Evolutionary conservation across 352 stramenopile genomes (phyloP).

Genomic region (Peronosclerospora sorghi): DNA sequence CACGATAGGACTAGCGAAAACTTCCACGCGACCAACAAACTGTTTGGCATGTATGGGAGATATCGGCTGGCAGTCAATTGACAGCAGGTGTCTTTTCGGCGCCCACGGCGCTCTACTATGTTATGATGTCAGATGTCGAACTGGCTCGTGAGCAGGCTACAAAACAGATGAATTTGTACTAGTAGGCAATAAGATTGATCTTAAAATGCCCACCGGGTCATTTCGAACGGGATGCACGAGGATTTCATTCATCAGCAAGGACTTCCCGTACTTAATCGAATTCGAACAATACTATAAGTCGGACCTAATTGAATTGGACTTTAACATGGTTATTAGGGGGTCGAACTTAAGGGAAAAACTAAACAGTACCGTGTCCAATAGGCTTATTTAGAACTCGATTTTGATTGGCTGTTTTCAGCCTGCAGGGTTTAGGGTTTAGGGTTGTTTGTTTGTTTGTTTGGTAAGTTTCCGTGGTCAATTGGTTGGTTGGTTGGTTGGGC

Average conservation of each 20-base stretch:
- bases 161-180: constrained; percentile 48
- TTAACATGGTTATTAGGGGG: no score
- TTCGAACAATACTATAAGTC: no score
- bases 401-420: no score
- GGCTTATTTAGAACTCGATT: no score
- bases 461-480: no score
- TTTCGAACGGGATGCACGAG: constrained; percentile 60
- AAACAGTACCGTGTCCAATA: no score
- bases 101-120: constrained; percentile 72
- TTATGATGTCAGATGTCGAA: constrained; percentile 80
- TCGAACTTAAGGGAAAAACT: no score
- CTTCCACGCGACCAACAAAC: constrained; percentile 63
- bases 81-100: constrained; percentile 78
- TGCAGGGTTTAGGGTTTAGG: no score
- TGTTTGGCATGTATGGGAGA: constrained; percentile 83
- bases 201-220: constrained; percentile 64
- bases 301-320: no score
- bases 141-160: constrained; percentile 31
- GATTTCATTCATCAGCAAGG: constrained; percentile 54
- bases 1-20: constrained; percentile 62
- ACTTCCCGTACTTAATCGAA: no score
- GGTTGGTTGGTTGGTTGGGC: no score
- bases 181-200: constrained; percentile 83
- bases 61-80: constrained; percentile 83
- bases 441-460: no score